A percentile compares a stretch with the other conserved stretches of the same genome.
Conservation (phyloP, 495 filamentous ascomycete species). For the Lineolata rhizophorae region DNA sequence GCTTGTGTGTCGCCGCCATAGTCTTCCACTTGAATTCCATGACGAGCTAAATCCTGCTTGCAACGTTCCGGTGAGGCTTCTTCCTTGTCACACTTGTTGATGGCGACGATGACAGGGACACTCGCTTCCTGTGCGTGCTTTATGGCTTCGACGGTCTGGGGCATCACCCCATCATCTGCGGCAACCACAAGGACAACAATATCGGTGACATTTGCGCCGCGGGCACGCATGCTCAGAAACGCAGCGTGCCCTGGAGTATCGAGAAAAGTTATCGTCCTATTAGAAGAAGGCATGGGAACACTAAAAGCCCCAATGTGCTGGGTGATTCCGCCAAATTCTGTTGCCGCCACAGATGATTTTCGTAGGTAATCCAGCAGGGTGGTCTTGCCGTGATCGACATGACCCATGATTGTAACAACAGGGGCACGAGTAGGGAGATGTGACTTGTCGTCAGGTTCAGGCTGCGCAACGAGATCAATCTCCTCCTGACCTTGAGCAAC, state of each 20-base stretch:
- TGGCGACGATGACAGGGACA: slow-evolving; percentile 93
- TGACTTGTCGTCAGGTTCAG: slow-evolving; percentile 46
- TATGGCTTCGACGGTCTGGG: slow-evolving; percentile 90
- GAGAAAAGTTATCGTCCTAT: slow-evolving; percentile 83
- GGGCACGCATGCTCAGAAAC: slow-evolving; percentile 86
- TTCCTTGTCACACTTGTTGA: slow-evolving; percentile 90
- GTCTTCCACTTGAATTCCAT: slow-evolving; percentile 84
- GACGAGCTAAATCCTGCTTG: slow-evolving; percentile 65
- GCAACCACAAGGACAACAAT: slow-evolving; percentile 93
- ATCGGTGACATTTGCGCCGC: slow-evolving; percentile 89
- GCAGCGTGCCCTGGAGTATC: slow-evolving; percentile 95
- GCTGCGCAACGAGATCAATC: slow-evolving; percentile 47
- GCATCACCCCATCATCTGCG: slow-evolving; percentile 93
- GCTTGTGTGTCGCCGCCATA: slow-evolving; percentile 88
- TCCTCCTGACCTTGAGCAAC: slow-evolving; percentile 46
- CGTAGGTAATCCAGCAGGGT: slow-evolving; percentile 88
- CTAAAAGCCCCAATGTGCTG: slow-evolving; percentile 99
- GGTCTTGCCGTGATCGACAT: slow-evolving; percentile 98
- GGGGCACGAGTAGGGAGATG: slow-evolving; percentile 56
- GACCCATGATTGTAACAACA: slow-evolving; percentile 98
- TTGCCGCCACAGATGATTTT: slow-evolving; percentile 71
- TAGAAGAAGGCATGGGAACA: slow-evolving; percentile 51
- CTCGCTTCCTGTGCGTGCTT: slow-evolving; percentile 80
- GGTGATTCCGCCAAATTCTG: slow-evolving; percentile 92
- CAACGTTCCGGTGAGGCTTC: slow-evolving; percentile 57